phyloP scores from a whole-genome alignment of 352 stramenopile genomes.

The Phytopythium kandeliae region DNA sequence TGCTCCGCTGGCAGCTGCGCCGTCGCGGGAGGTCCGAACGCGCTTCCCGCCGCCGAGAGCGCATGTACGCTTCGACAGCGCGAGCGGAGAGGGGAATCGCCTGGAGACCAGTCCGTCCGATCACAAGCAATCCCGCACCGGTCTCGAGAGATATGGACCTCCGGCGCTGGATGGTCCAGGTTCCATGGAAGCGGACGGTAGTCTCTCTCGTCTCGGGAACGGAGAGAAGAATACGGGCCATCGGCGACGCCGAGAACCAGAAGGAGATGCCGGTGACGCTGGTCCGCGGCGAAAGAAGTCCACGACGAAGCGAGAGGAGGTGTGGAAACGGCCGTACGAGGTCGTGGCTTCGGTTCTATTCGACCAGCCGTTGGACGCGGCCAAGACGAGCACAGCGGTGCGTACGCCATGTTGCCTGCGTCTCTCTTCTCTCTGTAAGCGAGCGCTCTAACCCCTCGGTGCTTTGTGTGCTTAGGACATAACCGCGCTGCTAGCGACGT shows the following conservation, averaged over 20 bases:
- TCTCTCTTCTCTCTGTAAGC: not conserved
- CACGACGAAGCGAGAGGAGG: slow-evolving; percentile 35
- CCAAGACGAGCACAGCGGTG: not conserved
- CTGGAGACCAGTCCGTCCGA: not conserved
- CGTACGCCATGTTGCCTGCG: not conserved
- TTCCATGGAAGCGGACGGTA: not conserved
- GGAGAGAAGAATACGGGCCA: not conserved
- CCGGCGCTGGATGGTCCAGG: not conserved
- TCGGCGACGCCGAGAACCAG: not conserved
- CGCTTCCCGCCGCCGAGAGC: slow-evolving; percentile 15
- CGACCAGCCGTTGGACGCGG: slow-evolving; percentile 13
- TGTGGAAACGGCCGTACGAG: slow-evolving; percentile 79
- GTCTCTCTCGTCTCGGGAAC: not conserved
- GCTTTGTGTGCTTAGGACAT: slow-evolving; percentile 16
- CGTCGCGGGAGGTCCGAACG: not conserved
- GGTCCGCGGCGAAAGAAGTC: slow-evolving; percentile 14
- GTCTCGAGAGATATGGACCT: slow-evolving; percentile 61
- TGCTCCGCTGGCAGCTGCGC: not conserved
- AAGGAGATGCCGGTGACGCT: not conserved
- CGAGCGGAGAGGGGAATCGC: slow-evolving; percentile 17
- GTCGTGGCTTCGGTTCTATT: slow-evolving; percentile 60
- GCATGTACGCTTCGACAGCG: slow-evolving; percentile 39
- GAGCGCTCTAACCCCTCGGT: not conserved
- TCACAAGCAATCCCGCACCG: not conserved
- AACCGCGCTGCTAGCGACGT: slow-evolving; percentile 19